Percentiles rank a stretch among this genome's conserved stretches.
Conservation (phyloP, 2,329 filamentous ascomycete species). For the Pezicula carpinea region DNA sequence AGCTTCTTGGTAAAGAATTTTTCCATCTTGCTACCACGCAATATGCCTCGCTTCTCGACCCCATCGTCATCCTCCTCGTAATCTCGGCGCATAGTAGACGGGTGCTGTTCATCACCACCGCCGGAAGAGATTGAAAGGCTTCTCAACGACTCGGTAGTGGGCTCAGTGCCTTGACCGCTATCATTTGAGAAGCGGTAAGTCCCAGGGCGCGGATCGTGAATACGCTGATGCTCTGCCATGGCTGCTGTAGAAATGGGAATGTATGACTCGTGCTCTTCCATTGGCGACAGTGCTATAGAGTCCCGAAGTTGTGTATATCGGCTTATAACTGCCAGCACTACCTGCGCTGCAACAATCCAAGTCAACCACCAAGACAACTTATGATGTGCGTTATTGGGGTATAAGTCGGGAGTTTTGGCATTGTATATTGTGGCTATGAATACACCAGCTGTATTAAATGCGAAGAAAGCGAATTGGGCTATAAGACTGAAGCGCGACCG, state of each 20-base stretch:
- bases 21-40: conserved; percentile 41
- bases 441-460: conserved; percentile 59
- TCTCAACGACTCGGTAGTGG: conserved; percentile 60
- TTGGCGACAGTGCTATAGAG: conserved; percentile 17
- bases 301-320: conserved; percentile 22
- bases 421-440: conserved; percentile 70
- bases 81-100: conserved; percentile 1
- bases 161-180: conserved; percentile 69
- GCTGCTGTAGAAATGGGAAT: conserved; percentile 56
- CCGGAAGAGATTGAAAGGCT: conserved; percentile 59
- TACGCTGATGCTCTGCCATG: conserved; percentile 46
- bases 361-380: conserved; percentile 83
- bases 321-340: conserved; percentile 45
- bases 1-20: conserved; percentile 49
- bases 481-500: conserved; percentile 69
- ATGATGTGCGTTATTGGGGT: conserved; percentile 82
- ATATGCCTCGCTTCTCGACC: conserved; percentile 28
- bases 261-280: conserved; percentile 52
- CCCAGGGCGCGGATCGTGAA: conserved; percentile 32
- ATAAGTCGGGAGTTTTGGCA: conserved; percentile 76
- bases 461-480: conserved; percentile 63
- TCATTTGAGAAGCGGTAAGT: conserved; percentile 62
- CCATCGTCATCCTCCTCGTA: conserved; percentile 40
- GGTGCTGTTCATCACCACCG: conserved; percentile 38
- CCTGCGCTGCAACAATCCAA: conserved; percentile 66